phyloP scores from a whole-genome alignment of 495 filamentous ascomycete genomes.

The Penicillium coffeae region DNA sequence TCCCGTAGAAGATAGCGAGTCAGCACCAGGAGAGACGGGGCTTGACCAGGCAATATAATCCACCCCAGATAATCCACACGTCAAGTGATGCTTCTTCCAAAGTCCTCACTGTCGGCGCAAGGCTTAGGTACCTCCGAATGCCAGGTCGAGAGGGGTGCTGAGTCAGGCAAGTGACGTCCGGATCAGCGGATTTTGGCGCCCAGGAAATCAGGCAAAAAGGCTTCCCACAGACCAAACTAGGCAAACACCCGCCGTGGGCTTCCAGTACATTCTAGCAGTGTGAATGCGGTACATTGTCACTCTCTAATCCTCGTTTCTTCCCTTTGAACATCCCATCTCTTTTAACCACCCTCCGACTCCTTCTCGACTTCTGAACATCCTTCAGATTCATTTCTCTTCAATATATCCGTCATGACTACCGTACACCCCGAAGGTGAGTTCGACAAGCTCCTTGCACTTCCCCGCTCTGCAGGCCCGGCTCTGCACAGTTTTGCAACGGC shows the following conservation, averaged over 20 bases:
- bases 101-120: no score
- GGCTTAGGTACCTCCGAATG: no score
- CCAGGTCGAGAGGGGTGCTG: constrained; percentile 1
- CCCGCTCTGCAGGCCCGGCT: constrained; percentile 28
- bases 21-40: neutral
- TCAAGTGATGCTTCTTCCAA: neutral
- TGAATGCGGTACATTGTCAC: constrained; percentile 13
- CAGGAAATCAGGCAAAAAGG: constrained; percentile 9
- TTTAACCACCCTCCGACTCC: constrained; percentile 2
- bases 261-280: constrained; percentile 40
- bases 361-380: neutral
- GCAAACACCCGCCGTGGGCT: constrained; percentile 28
- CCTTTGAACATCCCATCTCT: constrained; percentile 11
- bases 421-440: constrained; percentile 41
- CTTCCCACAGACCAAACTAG: constrained; percentile 23
- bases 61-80: neutral
- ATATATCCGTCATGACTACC: constrained; percentile 27
- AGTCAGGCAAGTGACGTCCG: constrained; percentile 20
- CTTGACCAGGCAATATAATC: neutral
- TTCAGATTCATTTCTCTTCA: constrained; percentile 5
- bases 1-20: neutral
- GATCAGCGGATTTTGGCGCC: constrained; percentile 5
- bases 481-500: constrained; percentile 22
- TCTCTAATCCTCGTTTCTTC: constrained; percentile 11
- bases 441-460: constrained; percentile 28